phyloP scores from a whole-genome alignment of 2,329 filamentous ascomycete species.

The Penicillium sp. region DNA sequence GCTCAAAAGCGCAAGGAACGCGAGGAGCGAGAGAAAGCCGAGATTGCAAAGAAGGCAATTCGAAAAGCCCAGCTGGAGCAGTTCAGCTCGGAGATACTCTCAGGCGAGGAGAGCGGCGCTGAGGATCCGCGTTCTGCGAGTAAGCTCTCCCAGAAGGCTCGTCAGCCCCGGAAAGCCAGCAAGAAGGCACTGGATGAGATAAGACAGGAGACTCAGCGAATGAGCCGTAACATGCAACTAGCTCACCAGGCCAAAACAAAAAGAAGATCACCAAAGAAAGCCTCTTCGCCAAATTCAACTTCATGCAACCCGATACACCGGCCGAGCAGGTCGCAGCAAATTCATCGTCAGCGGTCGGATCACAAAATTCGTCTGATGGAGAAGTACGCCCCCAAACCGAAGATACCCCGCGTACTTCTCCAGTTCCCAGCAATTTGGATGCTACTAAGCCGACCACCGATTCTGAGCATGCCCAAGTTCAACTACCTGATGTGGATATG shows the following conservation, averaged over 20 bases:
- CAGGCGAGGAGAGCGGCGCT: slow-evolving; percentile 55
- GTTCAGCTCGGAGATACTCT: slow-evolving; percentile 42
- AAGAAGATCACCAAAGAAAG: slow-evolving; percentile 85
- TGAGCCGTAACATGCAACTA: slow-evolving; percentile 86
- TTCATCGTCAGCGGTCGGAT: slow-evolving; percentile 50
- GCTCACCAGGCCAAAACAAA: slow-evolving; percentile 85
- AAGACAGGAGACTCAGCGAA: slow-evolving; percentile 87
- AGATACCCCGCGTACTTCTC: slow-evolving; percentile 72
- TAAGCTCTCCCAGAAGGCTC: slow-evolving; percentile 65
- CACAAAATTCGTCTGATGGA: slow-evolving; percentile 46
- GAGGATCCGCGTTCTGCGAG: slow-evolving; percentile 64
- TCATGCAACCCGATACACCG: slow-evolving; percentile 48
- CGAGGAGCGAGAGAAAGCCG: slow-evolving; percentile 61
- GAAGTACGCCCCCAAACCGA: slow-evolving; percentile 42
- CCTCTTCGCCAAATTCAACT: slow-evolving; percentile 82
- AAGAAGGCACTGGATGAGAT: slow-evolving; percentile 95
- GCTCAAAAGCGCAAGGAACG: slow-evolving; percentile 71
- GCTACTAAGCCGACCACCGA: slow-evolving; percentile 6
- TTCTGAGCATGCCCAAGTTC: neutral
- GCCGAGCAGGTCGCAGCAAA: slow-evolving; percentile 28
- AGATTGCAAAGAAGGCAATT: slow-evolving; percentile 42
- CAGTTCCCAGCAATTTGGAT: slow-evolving; percentile 34
- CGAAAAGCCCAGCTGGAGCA: slow-evolving; percentile 32
- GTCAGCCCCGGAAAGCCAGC: slow-evolving; percentile 76
- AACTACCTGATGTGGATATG: slow-evolving; percentile 5